These are phyloP conservation scores for Trichoderma sp. DNA, from an alignment of 2,329 filamentous ascomycete genomes.

Conservation along the genomic window DNA sequence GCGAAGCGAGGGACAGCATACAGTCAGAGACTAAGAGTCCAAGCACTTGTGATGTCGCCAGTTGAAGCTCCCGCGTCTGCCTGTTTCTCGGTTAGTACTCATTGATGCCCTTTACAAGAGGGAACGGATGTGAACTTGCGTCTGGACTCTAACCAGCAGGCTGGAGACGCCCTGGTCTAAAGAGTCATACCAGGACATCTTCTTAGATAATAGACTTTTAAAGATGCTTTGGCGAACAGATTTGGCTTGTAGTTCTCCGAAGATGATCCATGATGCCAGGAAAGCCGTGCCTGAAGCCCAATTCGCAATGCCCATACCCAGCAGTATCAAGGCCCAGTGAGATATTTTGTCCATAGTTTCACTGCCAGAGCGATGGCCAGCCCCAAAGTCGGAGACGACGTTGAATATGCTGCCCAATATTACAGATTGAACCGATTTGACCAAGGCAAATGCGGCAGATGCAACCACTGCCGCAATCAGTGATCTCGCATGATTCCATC, in stretches of 20 bases:
- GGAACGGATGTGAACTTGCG: slow-evolving; percentile 48
- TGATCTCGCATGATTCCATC: slow-evolving; percentile 53
- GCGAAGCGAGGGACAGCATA: slow-evolving; percentile 61
- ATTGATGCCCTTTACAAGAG: neutral
- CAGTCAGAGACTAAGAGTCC: slow-evolving; percentile 65
- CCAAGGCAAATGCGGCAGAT: slow-evolving; percentile 57
- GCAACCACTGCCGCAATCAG: slow-evolving; percentile 54
- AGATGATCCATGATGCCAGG: slow-evolving; percentile 68
- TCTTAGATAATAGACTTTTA: slow-evolving; percentile 62
- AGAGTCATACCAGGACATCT: slow-evolving; percentile 79
- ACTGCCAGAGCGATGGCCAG: slow-evolving; percentile 45
- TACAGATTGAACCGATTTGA: slow-evolving; percentile 64
- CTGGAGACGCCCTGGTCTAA: slow-evolving; percentile 68
- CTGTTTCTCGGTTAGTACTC: slow-evolving; percentile 42
- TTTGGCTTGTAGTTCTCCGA: slow-evolving; percentile 77
- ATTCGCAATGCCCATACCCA: slow-evolving; percentile 58
- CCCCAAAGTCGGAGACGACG: slow-evolving; percentile 63
- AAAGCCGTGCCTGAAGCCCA: slow-evolving; percentile 67
- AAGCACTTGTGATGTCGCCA: slow-evolving; percentile 74
- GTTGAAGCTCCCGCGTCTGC: slow-evolving; percentile 77
- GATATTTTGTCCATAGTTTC: slow-evolving; percentile 56
- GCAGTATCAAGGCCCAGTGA: slow-evolving; percentile 59
- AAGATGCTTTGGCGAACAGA: slow-evolving; percentile 65
- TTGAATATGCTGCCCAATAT: slow-evolving; percentile 74
- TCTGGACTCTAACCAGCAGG: slow-evolving; percentile 68